These are phyloP conservation scores for Astrephomene gubernaculifera DNA, from an alignment of 139 green algal species.

Conservation along the genomic window DNA sequence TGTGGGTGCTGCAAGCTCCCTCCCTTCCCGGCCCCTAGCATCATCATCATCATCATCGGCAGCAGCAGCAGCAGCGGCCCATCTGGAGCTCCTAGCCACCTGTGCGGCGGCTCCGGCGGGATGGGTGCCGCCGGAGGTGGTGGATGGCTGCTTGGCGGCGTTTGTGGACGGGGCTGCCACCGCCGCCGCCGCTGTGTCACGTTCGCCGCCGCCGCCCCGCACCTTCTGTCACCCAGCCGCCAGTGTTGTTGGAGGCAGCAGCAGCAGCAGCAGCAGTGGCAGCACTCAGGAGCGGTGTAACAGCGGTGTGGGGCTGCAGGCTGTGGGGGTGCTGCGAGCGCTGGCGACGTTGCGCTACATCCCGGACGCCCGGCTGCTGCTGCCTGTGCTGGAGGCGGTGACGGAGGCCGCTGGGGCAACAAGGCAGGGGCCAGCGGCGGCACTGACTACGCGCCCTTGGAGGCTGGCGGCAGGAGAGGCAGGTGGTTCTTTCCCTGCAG, in stretches of 20 bases:
- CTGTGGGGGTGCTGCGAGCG: not conserved
- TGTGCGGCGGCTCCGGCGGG: no score
- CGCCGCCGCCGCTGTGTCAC: not conserved
- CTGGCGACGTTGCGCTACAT: not conserved
- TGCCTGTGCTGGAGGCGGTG: slow-evolving; percentile 1
- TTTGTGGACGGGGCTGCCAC: not conserved
- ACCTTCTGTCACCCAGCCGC: not conserved
- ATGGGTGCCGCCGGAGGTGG: not conserved
- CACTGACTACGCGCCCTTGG: not conserved
- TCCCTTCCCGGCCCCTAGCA: not conserved
- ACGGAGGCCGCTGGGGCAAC: not conserved
- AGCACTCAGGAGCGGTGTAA: not conserved
- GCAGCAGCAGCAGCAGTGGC: not conserved
- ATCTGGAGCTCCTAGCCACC: not conserved
- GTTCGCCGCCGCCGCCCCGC: no score
- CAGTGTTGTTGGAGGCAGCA: not conserved
- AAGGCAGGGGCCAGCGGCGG: not conserved
- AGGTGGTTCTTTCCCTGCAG: no score
- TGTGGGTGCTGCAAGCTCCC: not conserved
- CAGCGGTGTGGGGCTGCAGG: not conserved
- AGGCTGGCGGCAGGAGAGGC: not conserved
- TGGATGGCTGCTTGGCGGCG: not conserved
- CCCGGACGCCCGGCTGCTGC: not conserved
- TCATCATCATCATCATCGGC: no score
- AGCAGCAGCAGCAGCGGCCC: no score